These are phyloP conservation scores for Phytophthora cryptogea DNA, from an alignment of 352 stramenopile species.

Conservation along the genomic window DNA sequence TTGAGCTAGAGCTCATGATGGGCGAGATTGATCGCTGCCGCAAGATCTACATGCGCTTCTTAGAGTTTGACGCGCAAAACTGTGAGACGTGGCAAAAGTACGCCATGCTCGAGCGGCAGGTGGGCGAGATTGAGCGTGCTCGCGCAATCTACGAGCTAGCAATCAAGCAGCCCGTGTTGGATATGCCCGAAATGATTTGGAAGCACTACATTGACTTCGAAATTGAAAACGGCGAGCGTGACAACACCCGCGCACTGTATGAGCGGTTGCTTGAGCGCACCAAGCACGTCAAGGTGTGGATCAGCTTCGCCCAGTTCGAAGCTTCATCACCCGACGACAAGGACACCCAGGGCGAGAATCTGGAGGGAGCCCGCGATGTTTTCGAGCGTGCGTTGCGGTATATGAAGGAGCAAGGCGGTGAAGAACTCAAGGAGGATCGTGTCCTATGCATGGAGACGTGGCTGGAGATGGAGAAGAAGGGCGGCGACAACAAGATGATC, in stretches of 20 bases:
- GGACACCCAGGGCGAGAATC: slow-evolving; percentile 39
- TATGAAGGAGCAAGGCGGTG: slow-evolving; percentile 85
- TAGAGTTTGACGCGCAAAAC: slow-evolving; percentile 88
- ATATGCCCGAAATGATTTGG: slow-evolving; percentile 99
- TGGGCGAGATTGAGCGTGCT: slow-evolving; percentile 94
- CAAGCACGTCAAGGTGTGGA: slow-evolving; percentile 97
- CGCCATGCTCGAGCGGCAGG: slow-evolving; percentile 94
- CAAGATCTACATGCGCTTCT: slow-evolving; percentile 87
- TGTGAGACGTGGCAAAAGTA: slow-evolving; percentile 96
- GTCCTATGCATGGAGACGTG: slow-evolving; percentile 98
- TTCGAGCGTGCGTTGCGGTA: slow-evolving; percentile 92
- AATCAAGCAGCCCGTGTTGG: slow-evolving; percentile 93
- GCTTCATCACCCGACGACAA: slow-evolving; percentile 34
- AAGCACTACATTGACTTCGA: slow-evolving; percentile 99
- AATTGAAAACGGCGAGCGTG: slow-evolving; percentile 84
- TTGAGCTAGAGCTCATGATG: slow-evolving; percentile 97
- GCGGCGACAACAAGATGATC: slow-evolving; percentile 62
- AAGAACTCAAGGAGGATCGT: slow-evolving; percentile 93
- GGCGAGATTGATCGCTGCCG: slow-evolving; percentile 97
- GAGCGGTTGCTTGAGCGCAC: slow-evolving; percentile 96
- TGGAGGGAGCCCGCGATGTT: slow-evolving; percentile 83
- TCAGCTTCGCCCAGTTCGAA: slow-evolving; percentile 92
- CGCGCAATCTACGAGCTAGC: slow-evolving; percentile 97
- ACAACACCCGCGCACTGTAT: slow-evolving; percentile 93
- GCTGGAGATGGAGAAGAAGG: slow-evolving; percentile 92